Evolutionary conservation across 73 alveolate genomes (phyloP).

Genomic region (Urostyla sp.): DNA sequence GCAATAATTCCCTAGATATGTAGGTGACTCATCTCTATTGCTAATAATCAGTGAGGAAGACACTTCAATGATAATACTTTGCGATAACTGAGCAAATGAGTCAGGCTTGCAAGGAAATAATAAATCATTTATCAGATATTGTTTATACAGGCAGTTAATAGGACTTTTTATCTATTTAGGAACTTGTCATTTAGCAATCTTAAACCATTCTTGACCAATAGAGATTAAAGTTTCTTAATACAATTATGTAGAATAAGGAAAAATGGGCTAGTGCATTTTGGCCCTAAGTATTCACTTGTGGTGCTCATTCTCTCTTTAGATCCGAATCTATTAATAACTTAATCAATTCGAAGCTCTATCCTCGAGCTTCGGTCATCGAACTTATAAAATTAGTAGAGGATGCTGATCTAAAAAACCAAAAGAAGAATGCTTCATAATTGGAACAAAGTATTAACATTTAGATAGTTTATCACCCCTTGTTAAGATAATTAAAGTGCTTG

Average conservation of each 20-base stretch:
- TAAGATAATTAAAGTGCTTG: neutral
- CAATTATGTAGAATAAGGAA: slow-evolving; percentile 16
- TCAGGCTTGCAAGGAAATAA: too few relatives aligned
- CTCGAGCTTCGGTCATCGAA: slow-evolving; percentile 15
- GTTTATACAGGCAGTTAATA: slow-evolving; percentile 24
- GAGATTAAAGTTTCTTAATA: neutral
- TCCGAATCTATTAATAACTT: slow-evolving; percentile 44
- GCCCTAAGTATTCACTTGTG: slow-evolving; percentile 26
- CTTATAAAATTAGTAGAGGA: slow-evolving; percentile 40
- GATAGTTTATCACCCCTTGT: slow-evolving; percentile 41
- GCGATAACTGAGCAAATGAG: too few relatives aligned
- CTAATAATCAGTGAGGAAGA: too few relatives aligned
- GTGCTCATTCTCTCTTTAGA: slow-evolving; percentile 34
- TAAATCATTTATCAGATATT: slow-evolving; percentile 41
- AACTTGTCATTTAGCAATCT: slow-evolving; percentile 35
- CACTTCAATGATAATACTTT: too few relatives aligned
- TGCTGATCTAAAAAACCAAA: slow-evolving; percentile 34
- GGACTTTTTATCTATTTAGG: slow-evolving; percentile 2
- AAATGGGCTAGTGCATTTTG: slow-evolving; percentile 52
- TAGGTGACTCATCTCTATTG: too few relatives aligned
- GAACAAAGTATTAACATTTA: neutral
- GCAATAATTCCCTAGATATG: too few relatives aligned
- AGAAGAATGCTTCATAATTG: slow-evolving; percentile 5
- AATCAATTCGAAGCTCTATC: slow-evolving; percentile 26
- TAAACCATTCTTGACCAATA: neutral